Evolutionary conservation across 108 stramenopile genomes (phyloP).

Genomic region (Stephanodiscus triporus): DNA sequence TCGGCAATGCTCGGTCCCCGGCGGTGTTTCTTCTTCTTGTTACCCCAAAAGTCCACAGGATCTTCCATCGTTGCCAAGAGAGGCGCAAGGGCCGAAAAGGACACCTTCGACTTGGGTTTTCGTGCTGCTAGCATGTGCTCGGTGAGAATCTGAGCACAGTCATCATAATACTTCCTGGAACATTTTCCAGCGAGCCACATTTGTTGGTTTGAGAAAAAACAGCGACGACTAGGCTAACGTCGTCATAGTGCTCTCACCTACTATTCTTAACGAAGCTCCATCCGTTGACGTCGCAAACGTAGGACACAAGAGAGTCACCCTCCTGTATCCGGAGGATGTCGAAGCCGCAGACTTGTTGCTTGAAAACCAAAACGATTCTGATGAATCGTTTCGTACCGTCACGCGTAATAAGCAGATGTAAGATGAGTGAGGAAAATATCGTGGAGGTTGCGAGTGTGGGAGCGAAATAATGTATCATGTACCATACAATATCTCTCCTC

Average conservation of each 20-base stretch:
- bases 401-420: neutral
- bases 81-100: constrained; percentile 83
- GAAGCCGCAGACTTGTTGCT: constrained; percentile 98
- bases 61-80: constrained; percentile 62
- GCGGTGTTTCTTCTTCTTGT: constrained; percentile 23
- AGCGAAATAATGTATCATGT: neutral
- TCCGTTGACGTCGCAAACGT: constrained; percentile 99
- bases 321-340: constrained; percentile 84
- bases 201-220: neutral
- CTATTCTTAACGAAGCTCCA: constrained; percentile 98
- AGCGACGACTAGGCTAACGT: neutral
- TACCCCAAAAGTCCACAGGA: constrained; percentile 19
- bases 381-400: neutral
- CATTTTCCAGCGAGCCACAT: neutral
- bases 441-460: neutral
- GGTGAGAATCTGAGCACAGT: constrained; percentile 90
- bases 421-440: neutral
- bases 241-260: constrained; percentile 47
- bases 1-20: constrained; percentile 45
- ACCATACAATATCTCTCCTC: neutral
- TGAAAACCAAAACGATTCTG: constrained; percentile 89
- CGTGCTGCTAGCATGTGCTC: constrained; percentile 90
- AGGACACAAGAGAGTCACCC: constrained; percentile 81
- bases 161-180: constrained; percentile 94
- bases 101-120: constrained; percentile 67